Percentiles rank a stretch among this genome's conserved stretches.
phyloP scores from a whole-genome alignment of 73 alveolate species.

The Durusdinium trenchii region DNA sequence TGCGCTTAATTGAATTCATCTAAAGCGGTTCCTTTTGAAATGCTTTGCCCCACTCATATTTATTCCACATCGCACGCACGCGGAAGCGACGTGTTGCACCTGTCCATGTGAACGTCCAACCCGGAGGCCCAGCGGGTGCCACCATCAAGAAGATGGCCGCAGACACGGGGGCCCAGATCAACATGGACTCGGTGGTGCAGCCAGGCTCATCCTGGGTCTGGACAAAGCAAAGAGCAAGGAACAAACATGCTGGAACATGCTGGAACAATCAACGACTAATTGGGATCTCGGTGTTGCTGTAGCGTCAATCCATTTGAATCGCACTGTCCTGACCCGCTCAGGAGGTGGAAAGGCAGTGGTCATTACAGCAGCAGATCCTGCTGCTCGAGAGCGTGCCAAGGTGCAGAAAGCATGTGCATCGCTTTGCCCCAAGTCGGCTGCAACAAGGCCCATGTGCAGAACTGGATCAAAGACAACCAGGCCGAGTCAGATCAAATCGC shows the following conservation, averaged over 20 bases:
- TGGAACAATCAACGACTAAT: not conserved
- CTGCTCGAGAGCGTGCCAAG: slow-evolving; percentile 91
- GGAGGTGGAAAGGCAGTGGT: slow-evolving; percentile 94
- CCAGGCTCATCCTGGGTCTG: slow-evolving; percentile 36
- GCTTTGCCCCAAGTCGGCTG: not conserved
- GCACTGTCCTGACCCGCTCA: not conserved
- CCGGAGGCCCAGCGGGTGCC: slow-evolving; percentile 95
- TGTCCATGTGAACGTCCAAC: no score
- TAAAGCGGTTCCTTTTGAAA: no score
- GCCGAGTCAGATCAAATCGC: not conserved
- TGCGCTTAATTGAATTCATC: no score
- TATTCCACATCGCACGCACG: no score
- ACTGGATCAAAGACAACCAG: slow-evolving; percentile 95
- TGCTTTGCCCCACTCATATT: no score
- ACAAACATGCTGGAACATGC: not conserved
- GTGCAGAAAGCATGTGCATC: not conserved
- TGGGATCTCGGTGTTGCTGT: no score
- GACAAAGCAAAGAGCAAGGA: not conserved
- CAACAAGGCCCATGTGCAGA: slow-evolving; percentile 92
- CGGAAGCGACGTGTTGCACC: no score
- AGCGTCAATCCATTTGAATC: not conserved
- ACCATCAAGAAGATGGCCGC: slow-evolving; percentile 96
- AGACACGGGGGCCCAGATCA: slow-evolving; percentile 93
- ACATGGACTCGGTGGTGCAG: slow-evolving; percentile 94
- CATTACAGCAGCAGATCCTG: slow-evolving; percentile 86